These are phyloP conservation scores for Heterotrichella gracilis DNA, from an alignment of 352 stramenopile species.

Conservation along the genomic window DNA sequence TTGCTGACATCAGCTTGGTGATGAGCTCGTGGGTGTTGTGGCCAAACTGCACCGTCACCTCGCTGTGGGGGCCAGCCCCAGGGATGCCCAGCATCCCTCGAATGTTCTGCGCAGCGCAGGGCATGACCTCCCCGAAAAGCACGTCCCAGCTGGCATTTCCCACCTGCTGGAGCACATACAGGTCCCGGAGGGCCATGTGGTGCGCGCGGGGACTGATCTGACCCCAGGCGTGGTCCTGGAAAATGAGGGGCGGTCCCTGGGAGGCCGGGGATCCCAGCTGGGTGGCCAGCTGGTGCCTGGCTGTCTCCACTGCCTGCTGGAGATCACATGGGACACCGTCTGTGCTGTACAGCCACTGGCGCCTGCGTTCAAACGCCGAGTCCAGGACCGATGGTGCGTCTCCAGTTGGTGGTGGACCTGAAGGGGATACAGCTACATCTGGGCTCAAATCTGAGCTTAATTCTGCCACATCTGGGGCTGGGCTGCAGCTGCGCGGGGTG, in stretches of 20 bases:
- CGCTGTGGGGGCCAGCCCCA: not conserved
- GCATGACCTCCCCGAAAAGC: slow-evolving; percentile 19
- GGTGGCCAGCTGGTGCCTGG: no score
- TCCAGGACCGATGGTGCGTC: no score
- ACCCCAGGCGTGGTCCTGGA: slow-evolving; percentile 21
- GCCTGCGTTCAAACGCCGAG: no score
- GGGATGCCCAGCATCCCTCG: slow-evolving; percentile 15
- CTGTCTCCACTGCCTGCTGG: no score
- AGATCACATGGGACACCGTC: no score
- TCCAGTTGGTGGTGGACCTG: no score
- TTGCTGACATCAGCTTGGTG: slow-evolving; percentile 16
- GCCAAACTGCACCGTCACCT: slow-evolving; percentile 17
- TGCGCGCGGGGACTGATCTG: slow-evolving; percentile 17
- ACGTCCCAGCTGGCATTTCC: slow-evolving; percentile 19
- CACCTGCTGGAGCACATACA: slow-evolving; percentile 19
- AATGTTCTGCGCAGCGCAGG: slow-evolving; percentile 16
- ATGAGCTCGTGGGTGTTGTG: slow-evolving; percentile 21
- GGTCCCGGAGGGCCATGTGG: slow-evolving; percentile 13
- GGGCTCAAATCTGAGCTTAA: no score
- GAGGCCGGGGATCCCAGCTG: no score
- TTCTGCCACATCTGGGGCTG: no score
- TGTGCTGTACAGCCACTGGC: no score
- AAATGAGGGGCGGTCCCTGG: slow-evolving; percentile 14
- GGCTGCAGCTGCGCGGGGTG: no score
- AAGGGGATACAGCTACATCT: no score